Percentiles rank a stretch among this genome's conserved stretches.
These are phyloP conservation scores for Mycosphaerella sp. DNA, from an alignment of 2,329 filamentous ascomycete genomes.

Conservation along the genomic window DNA sequence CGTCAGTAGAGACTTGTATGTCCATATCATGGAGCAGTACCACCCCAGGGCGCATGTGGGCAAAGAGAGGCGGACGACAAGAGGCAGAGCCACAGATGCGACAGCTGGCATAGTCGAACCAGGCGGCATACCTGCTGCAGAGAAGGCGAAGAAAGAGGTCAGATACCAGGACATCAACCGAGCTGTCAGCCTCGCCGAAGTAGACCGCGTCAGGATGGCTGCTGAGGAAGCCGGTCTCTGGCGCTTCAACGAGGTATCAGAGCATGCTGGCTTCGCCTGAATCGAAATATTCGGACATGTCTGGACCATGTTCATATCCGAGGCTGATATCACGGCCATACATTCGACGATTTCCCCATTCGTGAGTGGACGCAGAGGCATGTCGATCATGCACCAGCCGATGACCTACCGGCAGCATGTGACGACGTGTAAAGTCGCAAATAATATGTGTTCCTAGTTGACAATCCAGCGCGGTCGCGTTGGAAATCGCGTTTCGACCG, in stretches of 20 bases:
- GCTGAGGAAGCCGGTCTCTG: conserved; percentile 67
- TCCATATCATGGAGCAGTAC: conserved; percentile 89
- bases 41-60: conserved; percentile 75
- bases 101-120: conserved; percentile 28
- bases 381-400: conserved; percentile 6
- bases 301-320: conserved; percentile 3
- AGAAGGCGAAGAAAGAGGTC: conserved; percentile 41
- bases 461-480: not conserved
- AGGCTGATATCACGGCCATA: not conserved
- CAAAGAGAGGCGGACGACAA: conserved; percentile 48
- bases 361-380: conserved; percentile 5
- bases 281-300: conserved; percentile 12
- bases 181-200: conserved; percentile 57
- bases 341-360: not conserved
- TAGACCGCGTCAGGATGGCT: conserved; percentile 59
- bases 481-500: not conserved
- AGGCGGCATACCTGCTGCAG: conserved; percentile 24
- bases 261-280: conserved; percentile 51
- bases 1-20: conserved; percentile 67
- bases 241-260: conserved; percentile 64
- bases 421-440: not conserved
- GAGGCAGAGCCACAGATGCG: conserved; percentile 24
- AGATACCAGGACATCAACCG: conserved; percentile 75
- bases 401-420: conserved; percentile 2
- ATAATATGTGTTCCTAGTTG: not conserved